Base-by-base conservation (phyloP, 1,284 basidiomycete genomes). In the Tilletia indica region DNA sequence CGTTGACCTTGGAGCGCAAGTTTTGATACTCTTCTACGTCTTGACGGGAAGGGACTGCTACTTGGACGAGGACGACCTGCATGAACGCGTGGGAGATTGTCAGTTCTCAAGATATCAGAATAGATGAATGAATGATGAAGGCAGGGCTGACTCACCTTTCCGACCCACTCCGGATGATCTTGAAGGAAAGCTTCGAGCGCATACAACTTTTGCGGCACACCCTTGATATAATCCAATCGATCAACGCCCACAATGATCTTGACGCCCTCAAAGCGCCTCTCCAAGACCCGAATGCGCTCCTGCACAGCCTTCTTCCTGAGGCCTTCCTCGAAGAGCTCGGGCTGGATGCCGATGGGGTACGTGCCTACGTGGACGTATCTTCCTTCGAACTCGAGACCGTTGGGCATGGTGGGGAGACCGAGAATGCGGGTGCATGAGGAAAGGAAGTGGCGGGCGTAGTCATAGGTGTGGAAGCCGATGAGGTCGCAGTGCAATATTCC, bases 11-110 rank as follows among this genome's bases (percentile, higher is more conserved):
- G 11, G 94, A 91, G 9, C 97, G 90, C 74, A 99, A 86, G 86
- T 98, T 98, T 86, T 99, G 96, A 84, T 99, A 99, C 86, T 99
- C 96, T 85, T 99, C 97, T 68, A 99, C 96, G 82, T 99, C 97
- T 86, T 97, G 94, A 42, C 96, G 89, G 14, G 95, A 97, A 0
- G 97, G 97, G 12, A 99, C 96, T 6, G 97, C 96, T 1, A 99
- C 90, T 86, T 99, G 96, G 4, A 94, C 94, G 51, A 99, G 87
- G 4, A 99, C 95, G 72, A 98, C 92, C 91, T 92, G 69, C n/a
- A 70, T 8, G 42, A 14, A 45, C 9, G 14, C 42, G 42, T 45
- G 14, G 42, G 9, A 8, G 42, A 14, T 45, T 14, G 42, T n/a
- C 21, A 25, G 51, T 19, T 19, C 51, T 19, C 11, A 45, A 45